These are phyloP conservation scores for Nymphaea colorata DNA, from an alignment of 164 flowering plant genomes.

Conservation along the genomic window DNA sequence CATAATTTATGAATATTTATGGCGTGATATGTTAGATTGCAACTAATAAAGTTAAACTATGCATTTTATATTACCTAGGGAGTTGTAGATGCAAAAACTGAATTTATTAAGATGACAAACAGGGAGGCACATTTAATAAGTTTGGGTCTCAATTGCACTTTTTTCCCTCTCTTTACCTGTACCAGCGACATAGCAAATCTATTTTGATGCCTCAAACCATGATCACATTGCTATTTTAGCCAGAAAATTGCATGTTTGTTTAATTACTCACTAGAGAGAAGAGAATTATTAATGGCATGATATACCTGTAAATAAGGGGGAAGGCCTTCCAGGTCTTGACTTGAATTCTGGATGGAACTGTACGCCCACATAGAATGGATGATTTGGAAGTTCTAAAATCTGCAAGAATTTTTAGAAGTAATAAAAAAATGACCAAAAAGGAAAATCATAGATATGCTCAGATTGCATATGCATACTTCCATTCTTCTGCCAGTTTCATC, in stretches of 20 bases:
- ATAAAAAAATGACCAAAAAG: neutral
- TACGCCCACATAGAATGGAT: slow-evolving; percentile 88
- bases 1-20: no score
- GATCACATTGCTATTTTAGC: neutral
- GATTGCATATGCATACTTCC: slow-evolving; percentile 45
- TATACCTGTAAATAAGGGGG: slow-evolving; percentile 75
- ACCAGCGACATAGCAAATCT: no score
- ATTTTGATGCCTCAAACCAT: neutral
- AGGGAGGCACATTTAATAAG: no score
- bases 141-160: no score
- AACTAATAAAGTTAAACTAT: no score
- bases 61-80: no score
- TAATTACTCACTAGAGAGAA: neutral
- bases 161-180: no score
- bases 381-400: slow-evolving; percentile 75
- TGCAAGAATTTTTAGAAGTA: slow-evolving; percentile 14
- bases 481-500: slow-evolving; percentile 87
- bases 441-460: neutral
- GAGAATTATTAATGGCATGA: neutral
- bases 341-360: slow-evolving; percentile 98
- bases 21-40: no score
- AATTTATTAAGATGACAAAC: no score
- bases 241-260: neutral
- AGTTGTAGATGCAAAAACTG: no score
- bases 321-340: slow-evolving; percentile 89